Percentiles rank a stretch among this genome's conserved stretches.
Evolutionary conservation across 23 red algal genomes (phyloP).

Genomic region (Gracilariopsis chorda): DNA sequence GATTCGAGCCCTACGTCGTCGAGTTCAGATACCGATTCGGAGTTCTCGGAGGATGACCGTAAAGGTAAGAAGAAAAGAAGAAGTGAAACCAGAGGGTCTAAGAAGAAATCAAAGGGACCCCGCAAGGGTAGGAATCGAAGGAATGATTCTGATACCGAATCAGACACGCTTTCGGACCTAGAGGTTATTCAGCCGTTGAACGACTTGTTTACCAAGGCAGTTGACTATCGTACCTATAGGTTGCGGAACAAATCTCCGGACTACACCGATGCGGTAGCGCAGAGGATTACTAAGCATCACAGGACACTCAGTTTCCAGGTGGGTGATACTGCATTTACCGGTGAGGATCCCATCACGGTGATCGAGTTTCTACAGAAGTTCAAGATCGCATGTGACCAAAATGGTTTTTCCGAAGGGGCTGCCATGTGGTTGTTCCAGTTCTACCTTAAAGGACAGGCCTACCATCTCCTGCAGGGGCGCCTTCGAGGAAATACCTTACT

Average conservation of each 20-base stretch:
- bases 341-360: neutral
- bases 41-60: neutral
- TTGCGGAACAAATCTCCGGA: neutral
- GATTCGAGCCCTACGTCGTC: neutral
- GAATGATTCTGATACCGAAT: neutral
- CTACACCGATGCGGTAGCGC: neutral
- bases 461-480: neutral
- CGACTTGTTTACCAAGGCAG: neutral
- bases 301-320: constrained; percentile 10
- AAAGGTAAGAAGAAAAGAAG: neutral
- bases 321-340: neutral
- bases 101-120: neutral
- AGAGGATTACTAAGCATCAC: neutral
- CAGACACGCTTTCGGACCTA: no score
- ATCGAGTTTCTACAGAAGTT: constrained; percentile 8
- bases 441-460: neutral
- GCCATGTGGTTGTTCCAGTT: constrained; percentile 16
- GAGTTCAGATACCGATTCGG: neutral
- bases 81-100: neutral
- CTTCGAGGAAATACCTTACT: neutral
- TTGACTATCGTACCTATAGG: constrained; percentile 23
- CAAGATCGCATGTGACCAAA: constrained; percentile 26
- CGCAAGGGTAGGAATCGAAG: neutral
- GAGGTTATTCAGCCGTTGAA: constrained; percentile 13
- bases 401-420: neutral